These are phyloP conservation scores for Scheffersomyces cryptocercus DNA, from an alignment of 1,139 yeast species.

Conservation along the genomic window DNA sequence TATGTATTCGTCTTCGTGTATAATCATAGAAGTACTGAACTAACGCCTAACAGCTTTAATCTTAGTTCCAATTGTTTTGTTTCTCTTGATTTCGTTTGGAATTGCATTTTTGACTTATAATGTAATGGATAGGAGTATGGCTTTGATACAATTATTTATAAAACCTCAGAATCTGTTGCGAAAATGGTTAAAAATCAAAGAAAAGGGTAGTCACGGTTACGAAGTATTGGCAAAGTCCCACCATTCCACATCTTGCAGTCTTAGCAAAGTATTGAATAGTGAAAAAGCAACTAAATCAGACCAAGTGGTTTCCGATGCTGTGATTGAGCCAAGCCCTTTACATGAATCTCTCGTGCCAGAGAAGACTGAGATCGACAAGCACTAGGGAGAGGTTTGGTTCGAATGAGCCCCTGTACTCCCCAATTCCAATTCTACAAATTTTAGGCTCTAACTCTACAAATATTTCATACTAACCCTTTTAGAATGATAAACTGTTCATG, in stretches of 20 bases:
- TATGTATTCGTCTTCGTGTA: too few species aligned
- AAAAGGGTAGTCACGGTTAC: neutral
- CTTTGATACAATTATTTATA: too few species aligned
- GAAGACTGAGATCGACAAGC: too few species aligned
- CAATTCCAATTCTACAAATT: too few species aligned
- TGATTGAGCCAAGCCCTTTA: too few species aligned
- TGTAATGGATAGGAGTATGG: too few species aligned
- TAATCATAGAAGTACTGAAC: too few species aligned
- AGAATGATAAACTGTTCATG: neutral
- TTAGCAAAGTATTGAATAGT: neutral
- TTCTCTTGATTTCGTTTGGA: neutral
- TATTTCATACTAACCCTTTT: neutral
- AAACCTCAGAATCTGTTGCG: neutral
- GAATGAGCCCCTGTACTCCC: too few species aligned
- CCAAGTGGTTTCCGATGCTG: too few species aligned
- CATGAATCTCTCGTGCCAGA: too few species aligned
- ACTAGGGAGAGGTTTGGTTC: too few species aligned
- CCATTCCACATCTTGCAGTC: neutral
- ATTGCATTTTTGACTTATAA: neutral
- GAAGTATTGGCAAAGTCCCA: neutral
- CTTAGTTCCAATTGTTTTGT: slow-evolving; percentile 2
- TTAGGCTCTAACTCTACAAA: neutral
- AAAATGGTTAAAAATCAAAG: neutral
- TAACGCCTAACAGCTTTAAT: neutral
- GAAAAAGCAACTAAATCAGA: neutral